Base-by-base conservation (phyloP, 2,329 filamentous ascomycete species). In the Trichoderma harzianum region DNA sequence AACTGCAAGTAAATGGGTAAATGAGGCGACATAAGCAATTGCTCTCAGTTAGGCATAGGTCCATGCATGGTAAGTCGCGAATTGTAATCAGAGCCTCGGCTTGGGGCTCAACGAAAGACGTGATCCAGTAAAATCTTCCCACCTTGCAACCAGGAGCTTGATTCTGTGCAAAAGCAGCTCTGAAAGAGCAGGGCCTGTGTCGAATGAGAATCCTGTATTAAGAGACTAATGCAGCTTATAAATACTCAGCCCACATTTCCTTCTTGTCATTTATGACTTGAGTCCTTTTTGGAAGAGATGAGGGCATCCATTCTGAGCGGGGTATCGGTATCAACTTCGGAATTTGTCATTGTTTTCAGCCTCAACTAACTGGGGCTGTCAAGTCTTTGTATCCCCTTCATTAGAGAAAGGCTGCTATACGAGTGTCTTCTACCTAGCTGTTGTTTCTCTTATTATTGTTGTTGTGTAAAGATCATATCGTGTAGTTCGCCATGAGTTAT, bases 241-340 rank as follows among this genome's bases (percentile, higher is more conserved):
- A 61, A 69, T 47, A 26, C 30, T 51, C 55, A 69, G n/a, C 24
- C 65, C 65, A 60, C 55, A 69, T 34, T 69, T 68, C 5, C 36
- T 53, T 69, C 2, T 28, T 30, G 57, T 69, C 67, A 51, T 61
- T 69, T 69, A 30, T 51, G 57, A 69, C 39, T 5, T 36, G n/a
- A 53, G 21, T 62, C 36, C 34, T 62, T 53, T 69, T 69, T 14
- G 57, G 67, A 26, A 53, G 51, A 30, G 36, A 51, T 34, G 30
- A 62, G 30, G 28, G 67, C 39, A 36, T 39, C 26, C 53, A 32
- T 36, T 18, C 39, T 32, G 14, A 61, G 67, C 67, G 67, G 67
- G 67, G 67, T 69, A 61, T 21, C 26, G 14, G 30, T 67, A 39
- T 39, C 21, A 26, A 5, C 14, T 34, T n/a, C 8, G 10, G 28